Percentiles rank a stretch among this genome's conserved stretches.
Evolutionary conservation across 352 stramenopile genomes (phyloP).

Genomic region (Pythium angustatum): DNA sequence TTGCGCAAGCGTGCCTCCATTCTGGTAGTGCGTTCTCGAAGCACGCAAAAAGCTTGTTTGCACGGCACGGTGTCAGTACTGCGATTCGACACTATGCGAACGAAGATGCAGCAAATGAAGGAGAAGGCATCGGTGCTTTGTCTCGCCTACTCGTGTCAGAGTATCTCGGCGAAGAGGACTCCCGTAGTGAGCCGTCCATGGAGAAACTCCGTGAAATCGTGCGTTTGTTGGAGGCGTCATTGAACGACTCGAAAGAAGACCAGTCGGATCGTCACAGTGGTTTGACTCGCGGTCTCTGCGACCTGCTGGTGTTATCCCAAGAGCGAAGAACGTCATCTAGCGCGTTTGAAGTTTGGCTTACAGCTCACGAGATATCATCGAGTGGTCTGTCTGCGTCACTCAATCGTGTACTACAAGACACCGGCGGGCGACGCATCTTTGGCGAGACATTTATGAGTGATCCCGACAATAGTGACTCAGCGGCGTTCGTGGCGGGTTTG

Average conservation of each 20-base stretch:
- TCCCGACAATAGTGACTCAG: background rate
- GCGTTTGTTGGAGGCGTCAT: background rate
- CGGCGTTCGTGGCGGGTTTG: slow-evolving; percentile 31
- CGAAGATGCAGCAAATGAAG: slow-evolving; percentile 17
- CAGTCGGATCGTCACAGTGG: background rate
- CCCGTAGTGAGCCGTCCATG: slow-evolving; percentile 5
- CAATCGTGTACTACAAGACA: slow-evolving; percentile 33
- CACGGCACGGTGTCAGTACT: slow-evolving; percentile 53
- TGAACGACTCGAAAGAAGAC: background rate
- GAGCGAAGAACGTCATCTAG: slow-evolving; percentile 1
- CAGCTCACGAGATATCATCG: slow-evolving; percentile 58
- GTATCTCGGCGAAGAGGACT: slow-evolving; percentile 37
- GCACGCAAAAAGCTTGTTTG: slow-evolving; percentile 36
- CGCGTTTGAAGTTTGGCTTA: slow-evolving; percentile 38
- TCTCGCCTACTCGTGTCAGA: slow-evolving; percentile 42
- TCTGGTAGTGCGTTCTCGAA: background rate
- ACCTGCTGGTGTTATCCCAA: slow-evolving; percentile 31
- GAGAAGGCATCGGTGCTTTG: slow-evolving; percentile 31
- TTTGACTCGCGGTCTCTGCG: slow-evolving; percentile 26
- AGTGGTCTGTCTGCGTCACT: slow-evolving; percentile 57
- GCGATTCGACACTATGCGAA: slow-evolving; percentile 55
- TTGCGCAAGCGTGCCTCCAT: slow-evolving; percentile 39
- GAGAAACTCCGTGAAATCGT: slow-evolving; percentile 15
- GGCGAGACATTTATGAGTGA: slow-evolving; percentile 29
- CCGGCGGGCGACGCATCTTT: slow-evolving; percentile 40